Percentiles rank a stretch among this genome's conserved stretches.
Evolutionary conservation across 805 yeast genomes (phyloP).

Genomic region (Zygoascus tannicola): DNA sequence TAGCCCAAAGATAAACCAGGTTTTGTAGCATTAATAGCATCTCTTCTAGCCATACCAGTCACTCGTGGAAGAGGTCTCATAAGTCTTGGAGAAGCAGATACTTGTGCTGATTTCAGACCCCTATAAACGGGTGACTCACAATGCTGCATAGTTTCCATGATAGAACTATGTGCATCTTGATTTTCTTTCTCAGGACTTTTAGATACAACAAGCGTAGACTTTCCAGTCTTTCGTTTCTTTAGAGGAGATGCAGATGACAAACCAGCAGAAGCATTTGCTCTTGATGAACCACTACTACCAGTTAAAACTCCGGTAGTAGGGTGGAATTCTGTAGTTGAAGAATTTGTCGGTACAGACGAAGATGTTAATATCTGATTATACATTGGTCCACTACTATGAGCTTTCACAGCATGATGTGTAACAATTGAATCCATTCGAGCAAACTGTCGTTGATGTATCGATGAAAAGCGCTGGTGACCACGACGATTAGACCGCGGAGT

Average conservation of each 20-base stretch:
- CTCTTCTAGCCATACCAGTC: too few relatives aligned
- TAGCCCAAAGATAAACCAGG: too few relatives aligned
- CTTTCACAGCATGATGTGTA: conserved; percentile 12
- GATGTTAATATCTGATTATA: too few relatives aligned
- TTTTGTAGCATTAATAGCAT: too few relatives aligned
- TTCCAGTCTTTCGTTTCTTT: neutral
- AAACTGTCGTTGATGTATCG: conserved; percentile 21
- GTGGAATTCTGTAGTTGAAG: neutral
- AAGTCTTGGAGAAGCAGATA: neutral
- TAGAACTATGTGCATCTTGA: neutral
- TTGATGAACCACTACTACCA: too few relatives aligned
- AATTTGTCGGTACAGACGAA: neutral
- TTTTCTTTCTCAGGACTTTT: neutral
- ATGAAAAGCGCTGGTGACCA: conserved; percentile 18
- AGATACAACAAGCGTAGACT: neutral
- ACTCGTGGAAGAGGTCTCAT: neutral
- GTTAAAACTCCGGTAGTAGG: too few relatives aligned
- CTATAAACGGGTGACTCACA: neutral
- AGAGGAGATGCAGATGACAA: neutral
- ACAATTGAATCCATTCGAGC: conserved; percentile 21
- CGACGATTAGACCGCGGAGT: conserved; percentile 3
- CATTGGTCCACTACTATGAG: neutral
- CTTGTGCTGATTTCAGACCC: neutral
- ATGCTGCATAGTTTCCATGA: neutral
- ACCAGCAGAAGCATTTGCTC: too few relatives aligned